Percentiles rank a stretch among this genome's conserved stretches.
Conservation (phyloP, 2,329 filamentous ascomycete genomes). For the Nemania serpens region DNA sequence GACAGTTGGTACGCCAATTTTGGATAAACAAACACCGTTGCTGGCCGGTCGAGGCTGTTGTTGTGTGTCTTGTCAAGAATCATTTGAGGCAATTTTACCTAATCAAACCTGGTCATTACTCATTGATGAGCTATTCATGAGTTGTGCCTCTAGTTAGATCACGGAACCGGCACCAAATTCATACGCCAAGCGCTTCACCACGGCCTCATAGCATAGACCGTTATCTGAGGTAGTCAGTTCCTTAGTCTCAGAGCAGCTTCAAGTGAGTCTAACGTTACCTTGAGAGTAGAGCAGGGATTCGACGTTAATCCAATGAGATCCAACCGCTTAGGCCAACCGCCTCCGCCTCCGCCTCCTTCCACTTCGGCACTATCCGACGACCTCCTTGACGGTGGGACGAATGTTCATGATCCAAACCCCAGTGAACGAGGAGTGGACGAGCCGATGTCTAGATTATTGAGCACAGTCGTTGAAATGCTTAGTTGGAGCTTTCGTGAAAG, state of each 20-base stretch:
- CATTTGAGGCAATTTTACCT: not conserved
- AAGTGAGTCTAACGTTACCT: conserved; percentile 3
- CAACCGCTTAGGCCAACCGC: not conserved
- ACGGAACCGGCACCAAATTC: not conserved
- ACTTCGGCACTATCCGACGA: not conserved
- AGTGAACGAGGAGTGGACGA: not conserved
- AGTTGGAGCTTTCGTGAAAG: not conserved
- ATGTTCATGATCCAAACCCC: not conserved
- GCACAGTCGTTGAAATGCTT: not conserved
- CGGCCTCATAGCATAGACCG: not conserved
- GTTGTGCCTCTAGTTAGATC: not conserved
- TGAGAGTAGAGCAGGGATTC: conserved; percentile 12
- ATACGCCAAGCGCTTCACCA: not conserved
- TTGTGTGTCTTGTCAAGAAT: not conserved
- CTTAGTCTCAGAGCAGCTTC: not conserved
- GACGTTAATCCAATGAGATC: not conserved
- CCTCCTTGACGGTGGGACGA: not conserved
- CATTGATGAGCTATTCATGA: not conserved
- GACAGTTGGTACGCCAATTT: not conserved
- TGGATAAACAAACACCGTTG: not conserved
- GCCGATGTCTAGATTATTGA: not conserved
- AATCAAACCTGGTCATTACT: not conserved
- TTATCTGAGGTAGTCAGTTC: not conserved
- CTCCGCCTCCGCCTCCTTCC: not conserved
- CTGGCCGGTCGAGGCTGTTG: not conserved